phyloP scores from a whole-genome alignment of 1,284 basidiomycete genomes.

The Thelephora terrestris region DNA sequence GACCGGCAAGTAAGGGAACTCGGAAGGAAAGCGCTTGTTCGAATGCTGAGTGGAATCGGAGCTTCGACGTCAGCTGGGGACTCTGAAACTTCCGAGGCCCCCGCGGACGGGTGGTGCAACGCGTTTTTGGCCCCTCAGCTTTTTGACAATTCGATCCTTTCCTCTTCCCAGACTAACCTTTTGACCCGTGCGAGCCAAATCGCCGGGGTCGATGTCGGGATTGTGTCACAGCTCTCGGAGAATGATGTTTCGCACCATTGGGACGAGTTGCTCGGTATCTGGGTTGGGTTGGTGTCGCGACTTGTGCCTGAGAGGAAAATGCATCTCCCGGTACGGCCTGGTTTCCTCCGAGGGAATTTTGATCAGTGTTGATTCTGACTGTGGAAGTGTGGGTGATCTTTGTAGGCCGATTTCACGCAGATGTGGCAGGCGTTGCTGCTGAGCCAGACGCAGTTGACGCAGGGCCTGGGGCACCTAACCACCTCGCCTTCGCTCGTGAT shows the following conservation, averaged over 20 bases:
- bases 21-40: slow-evolving; percentile 28
- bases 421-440: slow-evolving; percentile 46
- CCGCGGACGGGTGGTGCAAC: slow-evolving; percentile 1
- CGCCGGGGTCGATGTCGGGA: slow-evolving; percentile 16
- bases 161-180: slow-evolving; percentile 14
- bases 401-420: slow-evolving; percentile 28
- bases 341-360: background rate
- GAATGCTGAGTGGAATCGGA: slow-evolving; percentile 26
- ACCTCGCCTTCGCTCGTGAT: slow-evolving; percentile 23
- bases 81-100: slow-evolving; percentile 5
- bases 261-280: slow-evolving; percentile 31
- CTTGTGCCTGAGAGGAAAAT: slow-evolving; percentile 3
- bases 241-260: slow-evolving; percentile 35
- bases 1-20: slow-evolving; percentile 23
- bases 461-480: slow-evolving; percentile 26
- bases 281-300: slow-evolving; percentile 21
- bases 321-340: slow-evolving; percentile 17
- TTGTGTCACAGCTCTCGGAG: slow-evolving; percentile 30
- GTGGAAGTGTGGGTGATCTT: background rate
- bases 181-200: slow-evolving; percentile 14
- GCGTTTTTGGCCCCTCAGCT: slow-evolving; percentile 14
- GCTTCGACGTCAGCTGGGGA: slow-evolving; percentile 2
- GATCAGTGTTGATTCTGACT: slow-evolving; percentile 5
- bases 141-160: slow-evolving; percentile 22
- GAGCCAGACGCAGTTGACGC: slow-evolving; percentile 32